Base-by-base conservation (phyloP, 73 alveolate species). In the Blepharisma stoltei region DNA sequence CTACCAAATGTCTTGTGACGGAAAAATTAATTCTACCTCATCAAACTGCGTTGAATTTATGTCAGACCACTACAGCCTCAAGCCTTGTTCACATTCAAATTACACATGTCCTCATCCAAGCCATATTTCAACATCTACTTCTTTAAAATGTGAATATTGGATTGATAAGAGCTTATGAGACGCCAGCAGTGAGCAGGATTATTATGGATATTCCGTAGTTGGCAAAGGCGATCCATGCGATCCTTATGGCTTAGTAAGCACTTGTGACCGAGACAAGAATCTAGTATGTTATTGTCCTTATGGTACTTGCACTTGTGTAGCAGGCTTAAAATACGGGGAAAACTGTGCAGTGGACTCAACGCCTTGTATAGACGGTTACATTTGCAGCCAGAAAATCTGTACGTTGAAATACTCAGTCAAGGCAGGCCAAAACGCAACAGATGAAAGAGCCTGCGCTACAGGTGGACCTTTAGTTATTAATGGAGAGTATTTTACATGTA, bases 221-320 rank as follows among this genome's bases (percentile, higher is more conserved):
- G 67, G 75, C 81, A 80, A 37, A 11, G 80, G 66, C 47, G 52
- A 11, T 69, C 44, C 7, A 55, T 70, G 45, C 77, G 87, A 20
- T 80, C 87, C 75, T 38, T 50, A 25, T 55, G 82, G 54, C 43
- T 44, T 65, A 7, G 45, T 65, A 77, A 9, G 54, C 11, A 18
- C 25, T 14, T 37, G 55, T 52, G 25, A 65, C 46, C 67, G 81
- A 83, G 32, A 77, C 27, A 83, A 77, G 82, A 45, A 83, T 55
- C 67, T 78, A 41, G 82, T 77, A 67, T 18, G 71, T 44, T 18
- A 83, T 52, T 55, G 86, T 6, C 27, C 21, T 9, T 76, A 76
- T 45, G 14, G 18, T 6, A 53, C 66, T 18, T 76, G 68, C 6
- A 50, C 37, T 7, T 52, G 68, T 53, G 49, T 18, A 20, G 5